Evolutionary conservation across 140 eudicot species (phyloP).

Genomic region (Stevia rebaudiana): DNA sequence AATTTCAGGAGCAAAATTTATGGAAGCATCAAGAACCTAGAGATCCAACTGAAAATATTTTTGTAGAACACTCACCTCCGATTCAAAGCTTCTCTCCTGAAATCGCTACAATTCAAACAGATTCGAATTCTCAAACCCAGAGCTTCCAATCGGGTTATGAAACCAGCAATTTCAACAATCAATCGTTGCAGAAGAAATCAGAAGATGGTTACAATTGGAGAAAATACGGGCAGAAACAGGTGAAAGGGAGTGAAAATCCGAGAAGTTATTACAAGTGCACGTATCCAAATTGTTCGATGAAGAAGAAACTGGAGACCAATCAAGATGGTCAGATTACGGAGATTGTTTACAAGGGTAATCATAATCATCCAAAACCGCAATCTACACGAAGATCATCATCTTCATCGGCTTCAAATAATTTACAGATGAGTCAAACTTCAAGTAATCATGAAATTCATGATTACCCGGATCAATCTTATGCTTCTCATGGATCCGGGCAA

Average conservation of each 20-base stretch:
- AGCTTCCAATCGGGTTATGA: slow-evolving; percentile 31
- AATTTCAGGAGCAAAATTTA: slow-evolving; percentile 30
- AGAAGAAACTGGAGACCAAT: slow-evolving; percentile 56
- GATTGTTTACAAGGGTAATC: slow-evolving; percentile 63
- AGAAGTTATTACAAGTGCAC: slow-evolving; percentile 74
- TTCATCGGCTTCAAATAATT: slow-evolving; percentile 23
- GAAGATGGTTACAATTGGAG: slow-evolving; percentile 76
- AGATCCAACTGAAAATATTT: slow-evolving; percentile 21
- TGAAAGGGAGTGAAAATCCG: slow-evolving; percentile 73
- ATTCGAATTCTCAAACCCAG: slow-evolving; percentile 29
- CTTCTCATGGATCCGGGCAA: slow-evolving; percentile 49
- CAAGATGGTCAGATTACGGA: slow-evolving; percentile 67
- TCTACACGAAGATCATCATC: slow-evolving; percentile 61
- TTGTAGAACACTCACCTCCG: slow-evolving; percentile 24
- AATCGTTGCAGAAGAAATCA: slow-evolving; percentile 33
- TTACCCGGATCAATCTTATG: slow-evolving; percentile 37
- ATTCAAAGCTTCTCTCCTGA: slow-evolving; percentile 53
- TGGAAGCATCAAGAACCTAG: slow-evolving; percentile 33
- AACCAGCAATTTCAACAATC: slow-evolving; percentile 30
- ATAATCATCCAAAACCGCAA: slow-evolving; percentile 68
- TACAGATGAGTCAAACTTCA: slow-evolving; percentile 28
- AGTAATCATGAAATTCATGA: slow-evolving; percentile 27
- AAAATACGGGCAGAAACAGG: slow-evolving; percentile 69
- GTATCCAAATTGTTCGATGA: slow-evolving; percentile 47
- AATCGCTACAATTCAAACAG: slow-evolving; percentile 45